Evolutionary conservation across 176 grass and related monocot genomes (phyloP), one percentile per base, ranked within the genome.

Genomic region (Aegilops tauschii): DNA sequence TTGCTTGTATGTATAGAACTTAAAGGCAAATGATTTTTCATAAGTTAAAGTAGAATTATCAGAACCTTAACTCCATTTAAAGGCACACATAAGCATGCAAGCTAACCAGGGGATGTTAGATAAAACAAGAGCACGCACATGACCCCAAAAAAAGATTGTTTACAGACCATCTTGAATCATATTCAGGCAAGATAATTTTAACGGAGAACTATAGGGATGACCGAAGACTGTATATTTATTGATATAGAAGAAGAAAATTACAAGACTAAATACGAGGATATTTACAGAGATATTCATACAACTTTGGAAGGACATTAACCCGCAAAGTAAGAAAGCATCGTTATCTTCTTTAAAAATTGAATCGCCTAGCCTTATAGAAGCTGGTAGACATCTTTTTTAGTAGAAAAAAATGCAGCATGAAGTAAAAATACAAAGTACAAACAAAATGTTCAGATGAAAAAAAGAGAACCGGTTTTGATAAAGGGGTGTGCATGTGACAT

Each of bases 51-150:
- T 65, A 20, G 12, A 9, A 68, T 44, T 36, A 56, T 82, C 6
- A 56, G 12, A 69, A 17, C 52, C 45, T 25, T 36, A 32, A 45
- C 11, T 82, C 64, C 80, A 17, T 56, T 32, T 34, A 54, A 65
- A 54, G 11, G 20, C 16, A 62, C 30, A 75, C 23, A 61, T 37
- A 82, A 76, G n/a, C 21, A 40, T 76, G 59, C 72, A 82, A 17
- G 63, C 28, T 49, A 64, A 75, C 31, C 42, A 56, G 58, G 85
- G 52, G 9, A 82, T 62, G 16, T 31, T 5, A 58, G 44, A 82
- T 82, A 17, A 68, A 82, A 76, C 45, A 82, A 56, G 69, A 23
- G 32, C 40, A 81, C 27, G 30, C 29, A 66, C 28, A 79, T 34
- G 31, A 70, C 23, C 44, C 25, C 56, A 59, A 49, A 49, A 74